Conservation (phyloP, 495 filamentous ascomycete genomes). For the Podospora anserina region DNA sequence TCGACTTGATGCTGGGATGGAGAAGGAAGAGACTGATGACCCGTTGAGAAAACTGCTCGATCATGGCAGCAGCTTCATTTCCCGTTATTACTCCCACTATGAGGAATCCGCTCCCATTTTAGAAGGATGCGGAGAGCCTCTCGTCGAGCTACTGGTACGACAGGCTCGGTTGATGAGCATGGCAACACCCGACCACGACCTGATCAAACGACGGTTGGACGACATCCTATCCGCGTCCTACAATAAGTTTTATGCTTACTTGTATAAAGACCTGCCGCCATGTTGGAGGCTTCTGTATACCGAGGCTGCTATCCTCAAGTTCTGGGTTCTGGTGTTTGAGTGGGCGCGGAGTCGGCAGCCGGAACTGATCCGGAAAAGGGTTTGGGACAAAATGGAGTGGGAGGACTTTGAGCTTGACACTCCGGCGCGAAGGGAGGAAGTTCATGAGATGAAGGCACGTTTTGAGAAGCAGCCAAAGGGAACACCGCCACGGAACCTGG, state of each 20-base stretch:
- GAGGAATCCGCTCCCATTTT: background rate
- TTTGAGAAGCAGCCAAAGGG: too few species aligned
- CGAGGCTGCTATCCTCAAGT: conserved; percentile 68
- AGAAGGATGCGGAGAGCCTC: background rate
- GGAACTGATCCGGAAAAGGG: background rate
- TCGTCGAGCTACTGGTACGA: background rate
- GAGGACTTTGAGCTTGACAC: background rate
- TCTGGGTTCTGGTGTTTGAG: conserved; percentile 18
- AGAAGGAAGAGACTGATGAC: background rate
- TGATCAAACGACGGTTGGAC: conserved; percentile 35
- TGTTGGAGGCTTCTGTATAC: conserved; percentile 79
- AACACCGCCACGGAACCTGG: too few species aligned
- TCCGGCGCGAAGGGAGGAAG: background rate
- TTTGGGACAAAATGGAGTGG: background rate
- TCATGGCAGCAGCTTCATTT: background rate
- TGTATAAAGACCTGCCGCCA: conserved; percentile 68
- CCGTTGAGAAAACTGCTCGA: background rate
- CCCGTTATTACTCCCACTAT: background rate
- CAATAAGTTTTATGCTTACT: conserved; percentile 67
- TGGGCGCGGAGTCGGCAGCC: background rate
- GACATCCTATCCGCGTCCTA: conserved; percentile 46
- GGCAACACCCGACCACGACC: background rate
- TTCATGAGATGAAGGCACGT: background rate
- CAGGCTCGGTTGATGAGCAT: background rate
- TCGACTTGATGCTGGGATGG: too few species aligned